Percentiles rank a stretch among this genome's conserved stretches.
phyloP scores from a whole-genome alignment of 306 rosid species.

The Prunus fruticosa region DNA sequence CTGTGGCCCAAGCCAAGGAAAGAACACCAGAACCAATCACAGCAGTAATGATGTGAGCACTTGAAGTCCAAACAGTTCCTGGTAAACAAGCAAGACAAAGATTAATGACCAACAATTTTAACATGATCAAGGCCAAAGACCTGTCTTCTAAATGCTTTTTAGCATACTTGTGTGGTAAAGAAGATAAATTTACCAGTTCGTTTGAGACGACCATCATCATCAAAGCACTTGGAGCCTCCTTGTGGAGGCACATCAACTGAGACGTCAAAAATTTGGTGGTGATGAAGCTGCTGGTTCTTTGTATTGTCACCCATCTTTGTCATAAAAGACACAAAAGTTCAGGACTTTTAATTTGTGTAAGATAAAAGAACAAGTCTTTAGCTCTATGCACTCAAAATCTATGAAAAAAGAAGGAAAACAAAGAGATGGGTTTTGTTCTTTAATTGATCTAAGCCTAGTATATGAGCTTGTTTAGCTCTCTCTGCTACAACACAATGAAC shows the following conservation, averaged over 20 bases:
- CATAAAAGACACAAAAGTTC: not conserved
- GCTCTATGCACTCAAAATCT: not conserved
- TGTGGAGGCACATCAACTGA: slow-evolving; percentile 50
- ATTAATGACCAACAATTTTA: no score
- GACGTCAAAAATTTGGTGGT: slow-evolving; percentile 52
- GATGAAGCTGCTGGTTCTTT: slow-evolving; percentile 27
- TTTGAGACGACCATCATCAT: slow-evolving; percentile 71
- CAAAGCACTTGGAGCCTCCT: slow-evolving; percentile 55
- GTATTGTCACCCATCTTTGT: slow-evolving; percentile 53
- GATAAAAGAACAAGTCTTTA: not conserved
- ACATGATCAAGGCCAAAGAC: not conserved
- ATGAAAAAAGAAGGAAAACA: not conserved
- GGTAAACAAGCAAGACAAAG: not conserved
- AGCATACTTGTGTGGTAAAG: not conserved
- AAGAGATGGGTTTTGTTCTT: slow-evolving; percentile 1
- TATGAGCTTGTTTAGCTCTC: not conserved
- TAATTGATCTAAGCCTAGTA: not conserved
- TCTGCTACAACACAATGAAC: no score
- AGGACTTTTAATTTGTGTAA: not conserved
- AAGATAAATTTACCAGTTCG: slow-evolving; percentile 43
- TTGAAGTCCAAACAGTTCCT: slow-evolving; percentile 66
- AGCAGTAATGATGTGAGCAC: slow-evolving; percentile 79
- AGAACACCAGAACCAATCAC: slow-evolving; percentile 83
- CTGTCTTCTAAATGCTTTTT: not conserved
- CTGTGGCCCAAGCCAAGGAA: slow-evolving; percentile 75